Base-by-base conservation (phyloP, 768 basidiomycete species). In the Macrolepiota dolichaula region DNA sequence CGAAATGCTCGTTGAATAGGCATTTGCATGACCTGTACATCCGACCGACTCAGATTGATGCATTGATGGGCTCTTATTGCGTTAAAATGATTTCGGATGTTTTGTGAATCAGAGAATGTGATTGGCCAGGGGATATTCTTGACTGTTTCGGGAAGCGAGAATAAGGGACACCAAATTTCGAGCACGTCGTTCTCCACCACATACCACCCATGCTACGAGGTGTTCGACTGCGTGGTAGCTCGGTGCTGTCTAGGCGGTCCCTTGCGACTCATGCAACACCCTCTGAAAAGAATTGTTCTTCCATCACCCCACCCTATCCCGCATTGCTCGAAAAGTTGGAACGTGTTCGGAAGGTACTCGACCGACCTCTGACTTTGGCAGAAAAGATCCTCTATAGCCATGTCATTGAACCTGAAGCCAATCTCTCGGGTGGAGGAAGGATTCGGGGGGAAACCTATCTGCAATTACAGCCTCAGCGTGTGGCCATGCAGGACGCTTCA, bases 321-420 rank as follows among this genome's bases (percentile, higher is more conserved):
- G 72, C 74, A 42, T 80, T 98, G 38, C 79, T 91, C 36, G 69
- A 81, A 66, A 95, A 89, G 52, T 83, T 97, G 59, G 77, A 83
- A 56, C 74, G 74, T 55, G 92, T 94, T 56, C 85, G 91, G 47
- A 71, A 80, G 57, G 74, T 91, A 49, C 81, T 98, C 66, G 79
- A 85, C 65, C 80, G 88, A 57, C 96, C 95, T 38, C 77, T 99
- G 57, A 94, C 95, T 2, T 81, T 99, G n/a, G 90, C 96, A 22
- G 97, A 99, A 76, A 99, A 99, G 81, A 96, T 98, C 46, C 81
- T 99, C 32, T 98, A 97, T 76, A 89, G 92, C 67, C 97, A 99
- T 75, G 77, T 98, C 57, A 75, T 85, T 64, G 84, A 96, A 66
- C 92, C 93, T 3, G 84, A 88, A 60, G 85, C 86, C 67, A 85